Evolutionary conservation across 192 early-diverging fungal species (phyloP).

Genomic region (Rhizophagus sp.): DNA sequence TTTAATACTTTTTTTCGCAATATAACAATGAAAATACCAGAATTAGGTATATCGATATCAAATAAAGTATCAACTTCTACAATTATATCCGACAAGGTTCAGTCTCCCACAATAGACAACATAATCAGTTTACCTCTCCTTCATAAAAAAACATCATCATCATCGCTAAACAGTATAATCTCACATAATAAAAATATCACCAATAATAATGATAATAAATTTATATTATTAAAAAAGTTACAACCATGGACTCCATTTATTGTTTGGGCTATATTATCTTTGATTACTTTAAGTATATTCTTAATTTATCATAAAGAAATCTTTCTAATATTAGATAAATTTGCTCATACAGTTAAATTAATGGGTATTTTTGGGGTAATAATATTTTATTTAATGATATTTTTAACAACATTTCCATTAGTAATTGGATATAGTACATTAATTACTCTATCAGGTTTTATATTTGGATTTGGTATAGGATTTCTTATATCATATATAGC

Average conservation of each 20-base stretch:
- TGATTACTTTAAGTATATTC: not conserved
- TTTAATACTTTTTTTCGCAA: too few species aligned
- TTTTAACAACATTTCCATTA: slow-evolving; percentile 68
- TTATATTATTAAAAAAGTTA: not conserved
- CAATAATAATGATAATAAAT: not conserved
- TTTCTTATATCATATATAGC: slow-evolving; percentile 59
- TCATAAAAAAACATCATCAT: not conserved
- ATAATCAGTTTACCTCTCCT: not conserved
- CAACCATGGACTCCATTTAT: not conserved
- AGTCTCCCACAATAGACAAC: not conserved
- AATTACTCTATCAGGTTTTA: slow-evolving; percentile 64
- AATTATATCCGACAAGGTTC: not conserved
- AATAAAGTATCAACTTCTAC: not conserved
- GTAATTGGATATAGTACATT: slow-evolving; percentile 68
- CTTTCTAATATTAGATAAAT: not conserved
- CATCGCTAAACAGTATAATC: not conserved
- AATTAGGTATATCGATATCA: not conserved
- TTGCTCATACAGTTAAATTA: not conserved
- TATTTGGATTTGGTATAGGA: slow-evolving; percentile 62
- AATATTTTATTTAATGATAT: slow-evolving; percentile 36
- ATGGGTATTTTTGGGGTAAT: slow-evolving; percentile 1
- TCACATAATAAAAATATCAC: not conserved
- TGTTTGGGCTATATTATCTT: not conserved
- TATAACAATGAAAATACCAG: not conserved
- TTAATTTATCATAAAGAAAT: not conserved